Conservation (phyloP, 768 basidiomycete genomes). For the Agaricus blazei region DNA sequence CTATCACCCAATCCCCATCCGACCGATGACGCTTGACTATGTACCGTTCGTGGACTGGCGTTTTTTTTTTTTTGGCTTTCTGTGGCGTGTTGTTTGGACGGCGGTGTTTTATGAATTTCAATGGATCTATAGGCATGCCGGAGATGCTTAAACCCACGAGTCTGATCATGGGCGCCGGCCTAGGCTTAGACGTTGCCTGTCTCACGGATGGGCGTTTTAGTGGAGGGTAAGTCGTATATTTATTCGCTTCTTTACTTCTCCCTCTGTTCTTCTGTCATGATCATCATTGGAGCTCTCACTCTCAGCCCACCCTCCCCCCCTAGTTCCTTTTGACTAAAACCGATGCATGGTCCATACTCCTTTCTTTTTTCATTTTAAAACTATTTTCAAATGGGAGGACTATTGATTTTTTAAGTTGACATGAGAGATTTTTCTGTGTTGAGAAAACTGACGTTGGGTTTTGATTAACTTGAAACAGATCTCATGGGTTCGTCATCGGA, state of each 20-base stretch:
- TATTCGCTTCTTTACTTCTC: slow-evolving; percentile 11
- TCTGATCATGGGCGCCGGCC: slow-evolving; percentile 96
- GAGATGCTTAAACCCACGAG: slow-evolving; percentile 99
- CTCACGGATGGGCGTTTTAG: slow-evolving; percentile 97
- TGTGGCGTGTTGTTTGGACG: neutral
- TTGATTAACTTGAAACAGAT: slow-evolving; percentile 41
- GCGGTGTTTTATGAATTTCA: neutral
- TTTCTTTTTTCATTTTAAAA: neutral
- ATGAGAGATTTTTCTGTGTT: neutral
- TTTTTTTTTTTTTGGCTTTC: neutral
- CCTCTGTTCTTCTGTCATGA: neutral
- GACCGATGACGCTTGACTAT: too few relatives aligned
- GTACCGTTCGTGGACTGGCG: too few relatives aligned
- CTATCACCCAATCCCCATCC: too few relatives aligned
- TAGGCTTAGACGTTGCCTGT: slow-evolving; percentile 94
- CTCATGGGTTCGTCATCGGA: slow-evolving; percentile 95
- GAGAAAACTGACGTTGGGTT: neutral
- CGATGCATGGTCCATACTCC: neutral
- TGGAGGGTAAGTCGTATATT: slow-evolving; percentile 69
- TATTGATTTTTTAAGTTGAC: neutral
- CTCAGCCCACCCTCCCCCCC: neutral
- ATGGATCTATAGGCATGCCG: slow-evolving; percentile 73
- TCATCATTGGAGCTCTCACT: neutral
- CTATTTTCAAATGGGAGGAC: too few relatives aligned
- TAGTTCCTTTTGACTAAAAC: too few relatives aligned